Evolutionary conservation across 768 basidiomycete species (phyloP), one percentile per base, ranked within the genome.

Genomic region (Russula griseocarnosa): DNA sequence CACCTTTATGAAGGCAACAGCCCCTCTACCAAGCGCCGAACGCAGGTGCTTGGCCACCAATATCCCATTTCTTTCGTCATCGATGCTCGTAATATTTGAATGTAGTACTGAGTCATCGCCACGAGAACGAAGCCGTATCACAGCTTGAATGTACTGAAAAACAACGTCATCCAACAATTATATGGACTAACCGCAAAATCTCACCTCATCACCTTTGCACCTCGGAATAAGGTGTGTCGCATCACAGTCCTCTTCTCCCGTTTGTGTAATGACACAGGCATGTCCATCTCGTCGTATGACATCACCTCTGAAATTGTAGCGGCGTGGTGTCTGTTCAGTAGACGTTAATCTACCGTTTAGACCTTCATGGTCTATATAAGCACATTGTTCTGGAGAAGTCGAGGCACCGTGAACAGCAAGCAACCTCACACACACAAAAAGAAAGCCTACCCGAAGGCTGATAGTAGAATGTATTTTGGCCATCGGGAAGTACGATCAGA

Each of bases 1-100:
- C 36, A 50, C 58, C 47, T 50, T 59, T 50, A 59, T 49, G 47
- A 58, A 18, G 34, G 47, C 58, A 38, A 59, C 58, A 2, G 10
- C 4, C 36, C 58, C 58, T 8, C 0, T 59, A 14, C 34, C 34
- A 59, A 59, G 34, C 14, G 1, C 3, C 52, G 4, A 0, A 36
- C 36, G 32, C 52, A 53, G 2, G n/a, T 34, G 11, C 32, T 14
- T 28, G 0, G 22, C 1, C 9, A 60, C 24, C 7, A 40, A 40
- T 0, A 55, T 40, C 14, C 54, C 54, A 22, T 55, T 55, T 5
- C 16, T 54, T 4, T 55, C 20, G 26, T 18, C n/a, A 55, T 40
- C 36, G 22, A 40, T 55, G 38, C 34, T 13, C n/a, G n/a, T n/a
- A n/a, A n/a, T n/a, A n/a, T n/a, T n/a, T n/a, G n/a, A n/a, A n/a